Evolutionary conservation across 2,329 filamentous ascomycete species (phyloP), one percentile per base, ranked within the genome.

Genomic region (Diplodia corticola): DNA sequence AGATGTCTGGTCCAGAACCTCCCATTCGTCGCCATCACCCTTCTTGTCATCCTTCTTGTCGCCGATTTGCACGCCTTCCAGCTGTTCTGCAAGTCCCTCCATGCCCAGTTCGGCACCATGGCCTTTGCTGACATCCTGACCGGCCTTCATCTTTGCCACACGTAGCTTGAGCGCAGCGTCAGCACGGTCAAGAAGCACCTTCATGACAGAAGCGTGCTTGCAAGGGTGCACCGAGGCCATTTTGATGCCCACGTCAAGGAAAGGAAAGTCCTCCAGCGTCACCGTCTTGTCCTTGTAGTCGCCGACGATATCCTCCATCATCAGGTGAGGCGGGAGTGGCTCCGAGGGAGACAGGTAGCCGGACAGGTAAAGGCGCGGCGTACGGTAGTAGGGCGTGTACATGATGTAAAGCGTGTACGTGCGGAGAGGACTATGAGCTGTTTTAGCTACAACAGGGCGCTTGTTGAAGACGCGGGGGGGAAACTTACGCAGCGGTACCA

Each of bases 331-430:
- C 3, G 90, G 87, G 0, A 96, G 88, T 1, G 93, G 93, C 70
- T 93, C 90, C 30, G 91, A 91, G 67, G 88, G 86, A 28, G 91
- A 86, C 13, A 88, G 83, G 79, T 98, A 98, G 73, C 95, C 95
- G 0, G 93, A 96, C 55, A 99, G 88, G 79, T 97, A 99, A 73
- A 98, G 87, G 37, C 95, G 92, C 0, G 95, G 95, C 4, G 95
- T 98, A 71, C 92, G 91, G 81, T 98, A 99, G 83, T 96, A 97
- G 44, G 93, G 91, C 4, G 93, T 92, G 82, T 99, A 99, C 80
- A 93, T 95, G 75, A 99, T 98, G 84, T 99, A 99, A 71, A 99
- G 89, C 51, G 91, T 97, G 79, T 99, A 99, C n/a, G 92, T 96
- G 71, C 95, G 91, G 61, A 91, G 86, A 64, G 91, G 89, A 66